Conservation (phyloP, 2,329 filamentous ascomycete species). For the Cytospora piceicola region DNA sequence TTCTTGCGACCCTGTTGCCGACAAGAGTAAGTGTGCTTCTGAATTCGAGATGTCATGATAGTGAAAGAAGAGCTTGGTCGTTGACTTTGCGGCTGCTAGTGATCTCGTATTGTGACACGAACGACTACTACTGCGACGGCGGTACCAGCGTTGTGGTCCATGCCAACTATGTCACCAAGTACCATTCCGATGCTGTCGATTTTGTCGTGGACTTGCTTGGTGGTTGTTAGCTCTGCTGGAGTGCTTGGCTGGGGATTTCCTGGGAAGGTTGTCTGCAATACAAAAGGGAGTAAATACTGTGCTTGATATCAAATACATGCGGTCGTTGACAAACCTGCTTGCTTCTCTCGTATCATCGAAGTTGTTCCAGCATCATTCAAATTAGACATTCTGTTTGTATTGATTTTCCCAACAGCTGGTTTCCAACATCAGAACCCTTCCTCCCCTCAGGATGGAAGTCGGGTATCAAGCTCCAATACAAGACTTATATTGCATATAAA, state of each 20-base stretch:
- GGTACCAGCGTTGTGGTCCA: slow-evolving; percentile 17
- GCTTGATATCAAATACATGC: not conserved
- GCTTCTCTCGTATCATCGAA: not conserved
- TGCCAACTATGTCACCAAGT: slow-evolving; percentile 14
- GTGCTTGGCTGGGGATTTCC: not conserved
- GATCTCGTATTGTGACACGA: slow-evolving; percentile 19
- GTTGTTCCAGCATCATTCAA: not conserved
- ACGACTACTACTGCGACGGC: slow-evolving; percentile 20
- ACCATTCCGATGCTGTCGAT: slow-evolving; percentile 10
- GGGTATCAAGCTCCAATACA: no score
- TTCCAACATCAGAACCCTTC: no score
- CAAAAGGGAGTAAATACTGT: not conserved
- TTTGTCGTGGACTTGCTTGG: slow-evolving; percentile 8
- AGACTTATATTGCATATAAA: no score
- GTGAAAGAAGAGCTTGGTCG: no score
- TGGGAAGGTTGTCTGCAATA: not conserved
- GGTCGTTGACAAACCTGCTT: not conserved
- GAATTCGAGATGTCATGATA: not conserved
- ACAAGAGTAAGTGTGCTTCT: slow-evolving; percentile 6
- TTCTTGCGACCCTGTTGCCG: slow-evolving; percentile 16
- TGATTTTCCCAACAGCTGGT: no score
- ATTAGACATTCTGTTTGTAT: no score
- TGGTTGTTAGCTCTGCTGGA: slow-evolving; percentile 8
- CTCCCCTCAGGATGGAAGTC: no score
- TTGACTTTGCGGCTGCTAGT: not conserved